Evolutionary conservation across 805 yeast genomes (phyloP).

Genomic region (Lipomyces starkeyi): DNA sequence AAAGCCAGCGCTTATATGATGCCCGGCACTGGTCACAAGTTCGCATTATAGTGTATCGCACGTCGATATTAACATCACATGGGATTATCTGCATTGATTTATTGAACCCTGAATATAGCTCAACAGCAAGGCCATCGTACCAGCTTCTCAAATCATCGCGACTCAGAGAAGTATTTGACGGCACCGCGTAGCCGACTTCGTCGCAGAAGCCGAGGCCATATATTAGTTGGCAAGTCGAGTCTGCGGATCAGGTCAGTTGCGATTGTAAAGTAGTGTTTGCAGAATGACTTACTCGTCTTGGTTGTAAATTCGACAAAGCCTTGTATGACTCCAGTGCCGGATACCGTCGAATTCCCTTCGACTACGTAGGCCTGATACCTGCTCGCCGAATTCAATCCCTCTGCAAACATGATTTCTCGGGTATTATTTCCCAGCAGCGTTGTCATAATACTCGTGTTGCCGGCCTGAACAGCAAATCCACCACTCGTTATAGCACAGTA

Average conservation of each 20-base stretch:
- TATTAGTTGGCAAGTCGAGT: conserved; percentile 69
- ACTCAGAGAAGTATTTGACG: conserved; percentile 53
- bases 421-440: conserved; percentile 52
- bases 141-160: conserved; percentile 49
- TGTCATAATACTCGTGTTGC: conserved; percentile 47
- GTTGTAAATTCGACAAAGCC: conserved; percentile 58
- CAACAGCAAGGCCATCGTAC: conserved; percentile 69
- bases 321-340: conserved; percentile 68
- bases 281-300: conserved; percentile 44
- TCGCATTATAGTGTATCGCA: conserved; percentile 73
- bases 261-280: neutral
- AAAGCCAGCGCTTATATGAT: conserved; percentile 85
- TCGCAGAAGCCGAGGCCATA: conserved; percentile 78
- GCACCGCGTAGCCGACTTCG: conserved; percentile 87
- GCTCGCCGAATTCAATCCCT: conserved; percentile 65
- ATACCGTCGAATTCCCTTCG: conserved; percentile 50
- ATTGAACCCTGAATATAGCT: conserved; percentile 67
- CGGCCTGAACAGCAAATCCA: conserved; percentile 49
- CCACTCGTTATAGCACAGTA: conserved; percentile 75
- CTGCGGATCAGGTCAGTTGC: conserved; percentile 45
- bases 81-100: conserved; percentile 76
- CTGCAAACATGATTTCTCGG: conserved; percentile 66
- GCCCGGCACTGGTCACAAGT: conserved; percentile 74
- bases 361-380: conserved; percentile 69
- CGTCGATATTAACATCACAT: conserved; percentile 68